phyloP scores from a whole-genome alignment of 1,284 basidiomycete species.

The Filobasidium uniguttulatum region DNA sequence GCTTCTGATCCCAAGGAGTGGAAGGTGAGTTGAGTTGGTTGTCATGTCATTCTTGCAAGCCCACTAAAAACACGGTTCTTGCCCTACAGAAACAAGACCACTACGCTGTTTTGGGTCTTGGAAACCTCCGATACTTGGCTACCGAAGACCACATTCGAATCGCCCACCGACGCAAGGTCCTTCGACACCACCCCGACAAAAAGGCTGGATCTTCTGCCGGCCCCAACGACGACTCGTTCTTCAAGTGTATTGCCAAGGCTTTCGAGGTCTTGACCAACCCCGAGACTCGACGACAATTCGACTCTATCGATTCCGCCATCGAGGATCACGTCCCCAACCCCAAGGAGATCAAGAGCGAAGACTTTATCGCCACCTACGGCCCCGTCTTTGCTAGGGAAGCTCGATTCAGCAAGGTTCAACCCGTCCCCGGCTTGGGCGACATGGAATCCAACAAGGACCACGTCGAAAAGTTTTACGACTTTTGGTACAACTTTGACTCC shows the following conservation, averaged over 20 bases:
- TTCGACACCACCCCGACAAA: conserved; percentile 98
- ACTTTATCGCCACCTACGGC: conserved; percentile 44
- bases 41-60: not conserved
- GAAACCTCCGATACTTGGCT: conserved; percentile 75
- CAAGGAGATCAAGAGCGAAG: conserved; percentile 46
- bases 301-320: conserved; percentile 80
- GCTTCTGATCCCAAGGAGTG: conserved; percentile 88
- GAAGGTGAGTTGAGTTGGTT: conserved; percentile 52
- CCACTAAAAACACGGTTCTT: not conserved
- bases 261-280: conserved; percentile 77
- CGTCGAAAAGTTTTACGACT: conserved; percentile 92
- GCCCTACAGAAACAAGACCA: conserved; percentile 79
- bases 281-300: conserved; percentile 87
- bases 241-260: conserved; percentile 98
- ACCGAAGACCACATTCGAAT: conserved; percentile 88
- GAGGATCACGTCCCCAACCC: conserved; percentile 65
- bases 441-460: conserved; percentile 60
- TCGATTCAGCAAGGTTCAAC: conserved; percentile 75
- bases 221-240: conserved; percentile 92
- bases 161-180: conserved; percentile 95
- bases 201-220: conserved; percentile 56
- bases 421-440: conserved; percentile 71
- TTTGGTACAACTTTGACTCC: conserved; percentile 99
- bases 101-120: conserved; percentile 89
- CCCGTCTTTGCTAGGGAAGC: conserved; percentile 83